Base-by-base conservation (phyloP, 2,329 filamentous ascomycete genomes). In the Colletotrichum orbiculare region DNA sequence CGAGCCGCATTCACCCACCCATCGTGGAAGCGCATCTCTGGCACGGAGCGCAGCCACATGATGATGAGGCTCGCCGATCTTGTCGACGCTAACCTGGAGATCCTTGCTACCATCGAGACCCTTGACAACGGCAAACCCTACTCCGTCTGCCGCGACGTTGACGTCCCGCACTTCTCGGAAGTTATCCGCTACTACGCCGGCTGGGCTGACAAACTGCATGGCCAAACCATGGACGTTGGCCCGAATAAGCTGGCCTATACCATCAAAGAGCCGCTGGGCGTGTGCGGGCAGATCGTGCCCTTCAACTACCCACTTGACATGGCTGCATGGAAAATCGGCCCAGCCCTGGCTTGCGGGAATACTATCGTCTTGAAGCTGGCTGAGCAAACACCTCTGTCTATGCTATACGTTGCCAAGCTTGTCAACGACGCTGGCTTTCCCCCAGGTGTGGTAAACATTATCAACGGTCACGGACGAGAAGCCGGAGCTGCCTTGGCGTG, bases 71-170 rank as follows among this genome's bases (percentile, higher is more conserved):
- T 95, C 37, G 89, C 90, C 17, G 86, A 90, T 64, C 80, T 95
- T 39, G 81, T 94, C 41, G 87, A 89, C 54, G 74, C 89, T 72
- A 83, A 96, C 75, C 83, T 82, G 35, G 82, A 82, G 67, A 72
- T 73, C 2, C 73, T 85, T 17, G 79, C 81, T 41, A 78, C 81
- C 11, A 79, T 85, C 50, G 91, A 96, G 78, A 90, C 91, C 0
- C 90, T 92, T 84, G 91, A 96, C 76, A 94, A 93, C 72, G 92
- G 91, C 74, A 94, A 95, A 76, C 89, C 91, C 4, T 92, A 91
- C 75, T 77, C 81, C 3, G 86, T 89, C 13, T 85, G 90, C 1
- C 78, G 89, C n/a, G 82, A 81, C 46, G 88, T 88, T 56, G 90
- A 93, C 74, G 76, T 94, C 8, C 72, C 75, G 25, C 79, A 83